phyloP scores from a whole-genome alignment of 1,139 yeast species.

The Debaryomyces sp. region DNA sequence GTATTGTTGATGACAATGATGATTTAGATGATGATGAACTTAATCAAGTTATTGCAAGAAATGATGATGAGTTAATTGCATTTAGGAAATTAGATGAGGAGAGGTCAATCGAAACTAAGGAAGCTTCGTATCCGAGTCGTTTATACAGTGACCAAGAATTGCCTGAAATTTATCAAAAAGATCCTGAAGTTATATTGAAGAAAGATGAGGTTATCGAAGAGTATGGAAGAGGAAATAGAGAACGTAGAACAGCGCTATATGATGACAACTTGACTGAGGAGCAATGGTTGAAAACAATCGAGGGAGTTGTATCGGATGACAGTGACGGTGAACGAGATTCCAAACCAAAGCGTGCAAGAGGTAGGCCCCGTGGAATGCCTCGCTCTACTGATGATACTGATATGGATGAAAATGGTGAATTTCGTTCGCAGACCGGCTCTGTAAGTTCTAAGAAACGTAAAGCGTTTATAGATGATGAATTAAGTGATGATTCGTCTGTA shows the following conservation, averaged over 20 bases:
- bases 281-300: conserved; percentile 71
- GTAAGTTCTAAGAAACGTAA: conserved; percentile 13
- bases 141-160: conserved; percentile 63
- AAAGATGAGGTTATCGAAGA: conserved; percentile 48
- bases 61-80: conserved; percentile 55
- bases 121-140: conserved; percentile 50
- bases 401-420: conserved; percentile 22
- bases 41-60: conserved; percentile 72
- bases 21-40: conserved; percentile 72
- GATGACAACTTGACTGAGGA: conserved; percentile 77
- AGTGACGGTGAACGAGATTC: conserved; percentile 26
- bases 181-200: conserved; percentile 54
- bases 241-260: conserved; percentile 60
- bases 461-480: conserved; percentile 12
- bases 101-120: conserved; percentile 44
- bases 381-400: conserved; percentile 19
- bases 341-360: conserved; percentile 27
- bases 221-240: conserved; percentile 67
- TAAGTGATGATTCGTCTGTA: conserved; percentile 12
- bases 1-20: conserved; percentile 39
- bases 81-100: conserved; percentile 63
- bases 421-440: conserved; percentile 21
- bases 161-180: conserved; percentile 59
- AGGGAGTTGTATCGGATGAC: conserved; percentile 46
- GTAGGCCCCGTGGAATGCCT: conserved; percentile 30